Evolutionary conservation across 2,329 filamentous ascomycete species (phyloP).

Genomic region (Tolypocladium nubicola): DNA sequence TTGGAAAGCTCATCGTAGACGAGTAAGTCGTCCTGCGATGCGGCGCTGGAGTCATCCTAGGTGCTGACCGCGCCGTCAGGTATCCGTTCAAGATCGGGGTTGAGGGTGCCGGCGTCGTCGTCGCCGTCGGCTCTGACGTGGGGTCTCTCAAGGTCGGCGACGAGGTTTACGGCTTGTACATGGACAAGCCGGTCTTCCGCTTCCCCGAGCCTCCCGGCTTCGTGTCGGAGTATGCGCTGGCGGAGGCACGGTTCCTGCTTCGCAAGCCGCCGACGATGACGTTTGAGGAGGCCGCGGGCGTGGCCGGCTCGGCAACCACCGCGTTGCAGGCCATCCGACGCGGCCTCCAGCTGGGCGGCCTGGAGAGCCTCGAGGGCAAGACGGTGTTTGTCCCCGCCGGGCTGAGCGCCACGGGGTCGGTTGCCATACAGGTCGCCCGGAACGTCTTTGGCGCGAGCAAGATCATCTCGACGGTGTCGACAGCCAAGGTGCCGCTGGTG

Average conservation of each 20-base stretch:
- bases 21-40: slow-evolving; percentile 11
- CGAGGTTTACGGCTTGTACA: slow-evolving; percentile 26
- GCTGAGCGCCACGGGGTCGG: slow-evolving; percentile 35
- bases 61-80: slow-evolving; percentile 1
- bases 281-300: slow-evolving; percentile 25
- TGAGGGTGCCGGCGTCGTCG: slow-evolving; percentile 23
- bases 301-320: slow-evolving; percentile 27
- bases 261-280: slow-evolving; percentile 18
- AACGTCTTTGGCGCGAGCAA: slow-evolving; percentile 34
- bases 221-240: slow-evolving; percentile 29
- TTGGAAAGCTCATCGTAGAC: slow-evolving; percentile 13
- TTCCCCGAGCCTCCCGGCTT: slow-evolving; percentile 17
- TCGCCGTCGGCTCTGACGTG: slow-evolving; percentile 15
- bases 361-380: slow-evolving; percentile 32
- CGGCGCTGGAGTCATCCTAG: neutral
- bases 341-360: slow-evolving; percentile 24
- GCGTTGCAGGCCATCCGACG: slow-evolving; percentile 31
- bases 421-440: slow-evolving; percentile 38
- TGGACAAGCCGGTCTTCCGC: slow-evolving; percentile 26
- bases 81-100: slow-evolving; percentile 14
- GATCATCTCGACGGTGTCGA: slow-evolving; percentile 42
- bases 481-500: slow-evolving; percentile 35
- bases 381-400: slow-evolving; percentile 41
- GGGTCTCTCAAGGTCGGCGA: slow-evolving; percentile 19
- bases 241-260: slow-evolving; percentile 21